Base-by-base conservation (phyloP, 2,329 filamentous ascomycete species). In the Talaromyces sp. region DNA sequence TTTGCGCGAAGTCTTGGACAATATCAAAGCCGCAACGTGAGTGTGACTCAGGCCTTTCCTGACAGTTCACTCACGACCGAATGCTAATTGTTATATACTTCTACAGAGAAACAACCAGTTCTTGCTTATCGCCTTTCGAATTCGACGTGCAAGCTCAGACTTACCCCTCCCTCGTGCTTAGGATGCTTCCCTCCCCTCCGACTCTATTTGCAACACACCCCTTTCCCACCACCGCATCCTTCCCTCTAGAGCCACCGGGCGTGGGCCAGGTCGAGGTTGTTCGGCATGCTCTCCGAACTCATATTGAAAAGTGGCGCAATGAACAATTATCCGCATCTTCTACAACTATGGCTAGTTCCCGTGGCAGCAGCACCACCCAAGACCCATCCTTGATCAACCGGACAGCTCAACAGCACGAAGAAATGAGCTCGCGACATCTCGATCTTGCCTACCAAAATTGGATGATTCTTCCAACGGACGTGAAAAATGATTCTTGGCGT, bases 61-160 rank as follows among this genome's bases (percentile, higher is more conserved):
- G 1, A 21, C 35, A 27, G 10, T 49, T 24, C n/a, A 46, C 26
- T n/a, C n/a, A 3, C n/a, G 19, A 19, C 10, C 17, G 21, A 9
- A 55, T 32, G 56, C 59, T 61, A 58, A 61, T 32, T n/a, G 24
- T 17, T 38, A 11, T 19, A 11, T 59, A 19, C 27, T 19, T 31
- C 14, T 27, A 4, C 27, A 60, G 56, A 52, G 24, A 52, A 21
- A 60, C 32, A 26, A 60, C 31, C 35, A 50, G 52, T 24, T 19
- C 57, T 31, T 57, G 60, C 19, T 13, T 74, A 21, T 72, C 78
- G 19, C 81, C 85, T 3, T 87, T 86, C 72, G 89, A 93, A 65
- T 96, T 96, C 76, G 90, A 97, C 66, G 89, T 93, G 35, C 85
- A 93, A 63, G 82, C 89, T 5, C 86, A 96, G 71, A 91, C 91